Evolutionary conservation across 2,329 filamentous ascomycete species (phyloP).

Genomic region (Aspergillus quadrilineatus): DNA sequence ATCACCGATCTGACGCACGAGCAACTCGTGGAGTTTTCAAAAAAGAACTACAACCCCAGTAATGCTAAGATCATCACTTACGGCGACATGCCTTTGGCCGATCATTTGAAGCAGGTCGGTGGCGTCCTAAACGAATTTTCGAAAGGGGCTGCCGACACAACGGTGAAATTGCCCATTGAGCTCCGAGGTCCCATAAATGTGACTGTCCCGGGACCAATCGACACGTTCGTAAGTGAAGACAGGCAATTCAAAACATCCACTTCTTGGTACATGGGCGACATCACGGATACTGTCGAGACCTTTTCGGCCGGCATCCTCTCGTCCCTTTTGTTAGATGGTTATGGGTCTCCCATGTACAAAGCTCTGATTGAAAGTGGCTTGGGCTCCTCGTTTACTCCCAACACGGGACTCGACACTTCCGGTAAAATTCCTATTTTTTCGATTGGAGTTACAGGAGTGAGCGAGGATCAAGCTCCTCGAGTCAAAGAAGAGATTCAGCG

Average conservation of each 20-base stretch:
- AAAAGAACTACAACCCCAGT: conserved; percentile 92
- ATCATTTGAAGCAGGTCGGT: conserved; percentile 78
- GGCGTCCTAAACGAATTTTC: conserved; percentile 72
- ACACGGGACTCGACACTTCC: conserved; percentile 84
- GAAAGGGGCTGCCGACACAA: conserved; percentile 65
- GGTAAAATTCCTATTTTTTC: conserved; percentile 80
- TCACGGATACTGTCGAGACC: conserved; percentile 77
- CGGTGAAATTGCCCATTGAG: conserved; percentile 74
- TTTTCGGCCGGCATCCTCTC: conserved; percentile 83
- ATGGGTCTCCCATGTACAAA: conserved; percentile 88
- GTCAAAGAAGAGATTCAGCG: conserved; percentile 72
- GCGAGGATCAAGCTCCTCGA: conserved; percentile 72
- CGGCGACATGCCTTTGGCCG: conserved; percentile 80
- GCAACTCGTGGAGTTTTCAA: conserved; percentile 83
- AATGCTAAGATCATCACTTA: conserved; percentile 97
- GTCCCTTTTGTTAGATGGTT: conserved; percentile 85
- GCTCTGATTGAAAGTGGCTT: conserved; percentile 85
- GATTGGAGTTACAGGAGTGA: conserved; percentile 86
- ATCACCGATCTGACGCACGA: conserved; percentile 94
- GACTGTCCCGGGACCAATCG: conserved; percentile 74
- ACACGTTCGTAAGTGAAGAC: conserved; percentile 80
- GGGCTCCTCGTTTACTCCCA: conserved; percentile 90
- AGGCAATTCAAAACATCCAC: conserved; percentile 92
- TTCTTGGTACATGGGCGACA: conserved; percentile 87
- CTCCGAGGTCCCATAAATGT: conserved; percentile 69